Evolutionary conservation across 805 yeast genomes (phyloP).

Genomic region (Candida gorgasii): DNA sequence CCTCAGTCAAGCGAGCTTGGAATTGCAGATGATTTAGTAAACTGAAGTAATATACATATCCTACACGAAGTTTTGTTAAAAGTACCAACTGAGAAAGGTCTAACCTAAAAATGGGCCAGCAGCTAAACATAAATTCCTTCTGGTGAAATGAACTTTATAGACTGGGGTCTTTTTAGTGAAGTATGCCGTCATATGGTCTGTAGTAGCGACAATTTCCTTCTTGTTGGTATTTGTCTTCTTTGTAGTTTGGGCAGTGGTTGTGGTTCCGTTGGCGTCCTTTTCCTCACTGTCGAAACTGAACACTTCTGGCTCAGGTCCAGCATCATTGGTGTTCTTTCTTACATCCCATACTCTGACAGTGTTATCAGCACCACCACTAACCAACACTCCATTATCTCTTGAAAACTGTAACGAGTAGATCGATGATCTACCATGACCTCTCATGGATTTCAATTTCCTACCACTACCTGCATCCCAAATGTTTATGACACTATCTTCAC

Average conservation of each 20-base stretch:
- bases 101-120: slow-evolving; percentile 74
- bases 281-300: slow-evolving; percentile 23
- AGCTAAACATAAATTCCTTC: slow-evolving; percentile 87
- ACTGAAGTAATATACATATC: too few species aligned
- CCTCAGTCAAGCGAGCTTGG: too few species aligned
- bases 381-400: slow-evolving; percentile 83
- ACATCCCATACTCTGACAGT: slow-evolving; percentile 97
- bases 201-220: slow-evolving; percentile 74
- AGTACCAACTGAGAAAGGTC: too few species aligned
- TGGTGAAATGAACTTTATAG: slow-evolving; percentile 87
- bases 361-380: slow-evolving; percentile 90
- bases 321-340: slow-evolving; percentile 78
- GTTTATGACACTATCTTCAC: slow-evolving; percentile 85
- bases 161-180: slow-evolving; percentile 94
- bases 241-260: slow-evolving; percentile 13
- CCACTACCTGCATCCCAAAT: slow-evolving; percentile 96
- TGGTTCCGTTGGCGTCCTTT: slow-evolving; percentile 6
- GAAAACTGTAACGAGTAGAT: slow-evolving; percentile 84
- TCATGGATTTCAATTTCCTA: slow-evolving; percentile 82
- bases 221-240: slow-evolving; percentile 54
- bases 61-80: too few species aligned
- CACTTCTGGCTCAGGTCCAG: slow-evolving; percentile 78
- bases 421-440: slow-evolving; percentile 89
- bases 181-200: slow-evolving; percentile 90
- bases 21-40: too few species aligned